These are phyloP conservation scores for Spongospora subterranea DNA, from an alignment of 208 protist species.

Conservation along the genomic window DNA sequence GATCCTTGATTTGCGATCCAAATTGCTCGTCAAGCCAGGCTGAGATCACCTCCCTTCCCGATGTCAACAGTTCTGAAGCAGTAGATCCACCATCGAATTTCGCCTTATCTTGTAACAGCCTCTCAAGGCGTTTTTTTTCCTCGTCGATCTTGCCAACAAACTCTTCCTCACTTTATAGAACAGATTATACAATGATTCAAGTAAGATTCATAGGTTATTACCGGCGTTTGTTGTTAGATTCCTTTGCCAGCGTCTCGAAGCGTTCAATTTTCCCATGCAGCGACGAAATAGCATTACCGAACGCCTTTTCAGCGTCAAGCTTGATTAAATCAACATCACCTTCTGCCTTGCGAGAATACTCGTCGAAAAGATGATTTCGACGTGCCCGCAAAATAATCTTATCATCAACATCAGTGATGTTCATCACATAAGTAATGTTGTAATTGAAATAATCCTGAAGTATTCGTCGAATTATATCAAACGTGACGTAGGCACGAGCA, in stretches of 20 bases:
- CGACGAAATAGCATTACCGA: not conserved
- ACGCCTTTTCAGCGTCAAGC: not conserved
- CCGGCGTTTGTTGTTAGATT: not conserved
- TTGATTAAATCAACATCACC: not conserved
- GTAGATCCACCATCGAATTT: not conserved
- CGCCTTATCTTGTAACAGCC: slow-evolving; percentile 34
- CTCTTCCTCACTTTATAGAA: slow-evolving; percentile 54
- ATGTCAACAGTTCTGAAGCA: not conserved
- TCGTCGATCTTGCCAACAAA: slow-evolving; percentile 61
- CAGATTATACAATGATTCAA: not conserved
- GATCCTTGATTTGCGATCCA: slow-evolving; percentile 58
- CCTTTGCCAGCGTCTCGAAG: not conserved
- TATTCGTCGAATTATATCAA: slow-evolving; percentile 80
- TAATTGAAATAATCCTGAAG: slow-evolving; percentile 74
- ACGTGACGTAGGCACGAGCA: slow-evolving; percentile 78
- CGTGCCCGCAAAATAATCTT: slow-evolving; percentile 79
- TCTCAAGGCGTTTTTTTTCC: slow-evolving; percentile 54
- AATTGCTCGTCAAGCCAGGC: slow-evolving; percentile 59
- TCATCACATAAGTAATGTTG: slow-evolving; percentile 76
- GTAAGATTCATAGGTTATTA: too few species aligned
- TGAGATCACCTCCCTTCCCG: not conserved
- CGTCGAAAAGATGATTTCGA: slow-evolving; percentile 60
- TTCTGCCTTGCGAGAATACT: not conserved
- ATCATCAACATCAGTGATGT: slow-evolving; percentile 84
- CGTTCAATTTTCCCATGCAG: not conserved